Evolutionary conservation across 352 stramenopile species (phyloP), one percentile per base, ranked within the genome.

Genomic region (Thalassiosira exigua): DNA sequence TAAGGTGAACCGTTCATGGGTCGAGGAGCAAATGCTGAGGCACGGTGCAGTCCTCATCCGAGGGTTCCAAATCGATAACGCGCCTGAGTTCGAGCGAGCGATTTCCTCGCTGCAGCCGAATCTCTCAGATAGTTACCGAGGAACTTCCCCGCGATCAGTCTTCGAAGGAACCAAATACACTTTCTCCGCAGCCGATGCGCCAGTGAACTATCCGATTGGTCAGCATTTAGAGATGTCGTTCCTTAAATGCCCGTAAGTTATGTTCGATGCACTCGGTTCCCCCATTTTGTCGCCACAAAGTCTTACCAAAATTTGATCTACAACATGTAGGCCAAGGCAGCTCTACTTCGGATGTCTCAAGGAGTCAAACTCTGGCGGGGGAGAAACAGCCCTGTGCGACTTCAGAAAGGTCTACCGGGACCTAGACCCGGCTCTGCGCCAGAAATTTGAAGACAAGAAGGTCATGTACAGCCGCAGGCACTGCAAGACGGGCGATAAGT

Each of bases 221-320:
- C 79, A 86, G 30, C 79, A 86, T 21, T 56, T 85, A 24, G 79
- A 86, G 66, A 85, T 86, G 79, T 69, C 48, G 19, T 85, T 85
- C 57, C 46, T 86, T 11, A 41, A 0, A 27, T 30, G 51, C 27
- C 75, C 75, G 24, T 48, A n/a, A 48, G 39, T 48, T 17, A n/a
- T 48, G n/a, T 17, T 11, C 72, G n/a, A n/a, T n/a, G n/a, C n/a
- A n/a, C n/a, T n/a, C n/a, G n/a, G n/a, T n/a, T n/a, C n/a, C n/a
- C n/a, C n/a, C n/a, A n/a, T n/a, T n/a, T n/a, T n/a, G n/a, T n/a
- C n/a, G n/a, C n/a, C n/a, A n/a, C n/a, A n/a, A n/a, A n/a, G n/a
- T n/a, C n/a, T n/a, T n/a, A n/a, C n/a, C n/a, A n/a, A n/a, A n/a
- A n/a, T n/a, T n/a, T n/a, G n/a, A n/a, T n/a, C n/a, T n/a, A n/a